Evolutionary conservation across 139 green algal genomes (phyloP).

Genomic region (Marvania coccoides): DNA sequence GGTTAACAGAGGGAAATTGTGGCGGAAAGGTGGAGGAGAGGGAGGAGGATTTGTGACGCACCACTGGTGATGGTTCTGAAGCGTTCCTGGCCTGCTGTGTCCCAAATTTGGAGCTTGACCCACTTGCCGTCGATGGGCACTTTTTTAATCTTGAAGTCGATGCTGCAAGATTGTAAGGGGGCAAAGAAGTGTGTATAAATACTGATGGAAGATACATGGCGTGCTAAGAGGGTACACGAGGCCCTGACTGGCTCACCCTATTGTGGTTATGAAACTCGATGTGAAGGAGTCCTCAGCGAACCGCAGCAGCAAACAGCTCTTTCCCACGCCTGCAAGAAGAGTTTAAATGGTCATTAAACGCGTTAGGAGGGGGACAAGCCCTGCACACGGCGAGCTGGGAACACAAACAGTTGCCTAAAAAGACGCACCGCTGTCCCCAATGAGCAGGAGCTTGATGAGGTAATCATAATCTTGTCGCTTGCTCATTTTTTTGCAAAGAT

Average conservation of each 20-base stretch:
- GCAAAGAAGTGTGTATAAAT: no score
- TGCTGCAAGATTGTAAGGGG: constrained; percentile 50
- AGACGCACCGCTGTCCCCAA: constrained; percentile 86
- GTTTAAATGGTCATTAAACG: background rate
- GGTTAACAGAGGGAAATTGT: background rate
- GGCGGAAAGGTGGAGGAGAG: background rate
- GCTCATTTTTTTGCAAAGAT: constrained; percentile 5
- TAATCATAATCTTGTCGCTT: constrained; percentile 77
- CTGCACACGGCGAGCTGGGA: background rate
- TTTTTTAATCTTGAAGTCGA: constrained; percentile 99
- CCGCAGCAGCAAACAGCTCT: constrained; percentile 90
- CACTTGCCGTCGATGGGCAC: constrained; percentile 86
- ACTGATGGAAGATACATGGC: no score
- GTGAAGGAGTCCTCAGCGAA: constrained; percentile 97
- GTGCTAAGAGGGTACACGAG: background rate
- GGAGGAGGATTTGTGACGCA: constrained; percentile 27
- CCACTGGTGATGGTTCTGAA: constrained; percentile 96
- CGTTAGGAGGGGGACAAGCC: no score
- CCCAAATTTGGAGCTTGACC: constrained; percentile 98
- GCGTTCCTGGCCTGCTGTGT: constrained; percentile 95
- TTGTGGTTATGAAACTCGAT: constrained; percentile 96
- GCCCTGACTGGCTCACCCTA: constrained; percentile 58
- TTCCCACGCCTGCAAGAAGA: constrained; percentile 80
- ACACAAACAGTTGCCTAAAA: background rate
- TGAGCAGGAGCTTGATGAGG: constrained; percentile 93